phyloP scores from a whole-genome alignment of 2,329 filamentous ascomycete genomes.

The Lasiodiplodia sp. region DNA sequence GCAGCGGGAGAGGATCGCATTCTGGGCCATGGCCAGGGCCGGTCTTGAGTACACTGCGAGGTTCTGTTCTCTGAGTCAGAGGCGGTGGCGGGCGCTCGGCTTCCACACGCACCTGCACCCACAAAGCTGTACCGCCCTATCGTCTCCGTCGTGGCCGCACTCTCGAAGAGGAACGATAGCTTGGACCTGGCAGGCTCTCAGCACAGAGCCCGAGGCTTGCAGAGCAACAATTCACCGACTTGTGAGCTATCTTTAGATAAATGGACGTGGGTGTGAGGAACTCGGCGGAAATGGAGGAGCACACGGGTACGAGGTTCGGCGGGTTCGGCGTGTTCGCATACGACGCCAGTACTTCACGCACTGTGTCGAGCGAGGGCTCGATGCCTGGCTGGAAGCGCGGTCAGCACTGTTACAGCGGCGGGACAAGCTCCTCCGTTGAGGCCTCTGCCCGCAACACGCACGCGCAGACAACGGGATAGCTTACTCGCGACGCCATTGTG shows the following conservation, averaged over 20 bases:
- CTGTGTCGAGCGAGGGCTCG: slow-evolving; percentile 68
- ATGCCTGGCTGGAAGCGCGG: slow-evolving; percentile 38
- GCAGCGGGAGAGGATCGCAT: slow-evolving; percentile 80
- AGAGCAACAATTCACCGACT: slow-evolving; percentile 58
- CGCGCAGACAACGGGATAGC: neutral
- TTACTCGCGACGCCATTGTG: slow-evolving; percentile 25
- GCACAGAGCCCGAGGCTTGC: slow-evolving; percentile 12
- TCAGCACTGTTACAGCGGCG: slow-evolving; percentile 13
- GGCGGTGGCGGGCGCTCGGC: neutral
- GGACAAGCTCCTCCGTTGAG: slow-evolving; percentile 5
- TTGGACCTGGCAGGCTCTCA: slow-evolving; percentile 58
- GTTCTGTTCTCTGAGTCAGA: slow-evolving; percentile 51
- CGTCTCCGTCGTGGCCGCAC: slow-evolving; percentile 86
- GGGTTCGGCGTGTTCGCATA: slow-evolving; percentile 61
- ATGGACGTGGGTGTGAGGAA: slow-evolving; percentile 93
- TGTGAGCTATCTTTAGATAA: slow-evolving; percentile 87
- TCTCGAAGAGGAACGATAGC: slow-evolving; percentile 94
- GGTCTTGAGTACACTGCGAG: slow-evolving; percentile 81
- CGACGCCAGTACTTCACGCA: slow-evolving; percentile 63
- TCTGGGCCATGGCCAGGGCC: slow-evolving; percentile 86
- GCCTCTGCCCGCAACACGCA: neutral
- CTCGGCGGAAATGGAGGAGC: slow-evolving; percentile 86
- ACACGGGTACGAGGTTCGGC: slow-evolving; percentile 82
- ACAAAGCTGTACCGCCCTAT: slow-evolving; percentile 97
- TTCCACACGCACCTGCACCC: slow-evolving; percentile 68